These are phyloP conservation scores for Backusella westeae DNA, from an alignment of 192 early-diverging fungal genomes.

Conservation along the genomic window DNA sequence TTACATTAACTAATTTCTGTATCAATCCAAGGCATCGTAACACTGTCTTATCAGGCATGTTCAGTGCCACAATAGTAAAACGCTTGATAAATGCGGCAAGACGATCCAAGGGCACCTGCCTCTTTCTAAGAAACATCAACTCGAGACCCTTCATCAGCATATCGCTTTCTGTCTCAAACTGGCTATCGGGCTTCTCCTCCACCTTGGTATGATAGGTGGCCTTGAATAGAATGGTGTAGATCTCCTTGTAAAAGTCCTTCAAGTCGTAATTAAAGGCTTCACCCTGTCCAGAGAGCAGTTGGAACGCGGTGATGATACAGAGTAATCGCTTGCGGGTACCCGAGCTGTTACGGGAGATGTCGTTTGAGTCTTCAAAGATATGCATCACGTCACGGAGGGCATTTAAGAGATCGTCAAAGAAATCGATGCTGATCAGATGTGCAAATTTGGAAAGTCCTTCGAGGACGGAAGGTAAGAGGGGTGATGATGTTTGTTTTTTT, in stretches of 20 bases:
- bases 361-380: conserved; percentile 44
- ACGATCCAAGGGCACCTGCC: conserved; percentile 74
- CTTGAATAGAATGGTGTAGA: conserved; percentile 78
- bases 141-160: conserved; percentile 83
- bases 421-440: conserved; percentile 95
- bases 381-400: conserved; percentile 81
- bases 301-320: conserved; percentile 87
- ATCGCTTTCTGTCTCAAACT: conserved; percentile 70
- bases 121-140: conserved; percentile 79
- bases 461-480: conserved; percentile 69
- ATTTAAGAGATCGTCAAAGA: conserved; percentile 87
- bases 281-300: conserved; percentile 87
- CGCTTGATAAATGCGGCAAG: conserved; percentile 91
- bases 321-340: conserved; percentile 75
- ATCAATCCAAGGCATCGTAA: conserved; percentile 66
- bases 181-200: conserved; percentile 45
- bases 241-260: conserved; percentile 84
- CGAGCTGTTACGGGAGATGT: conserved; percentile 35
- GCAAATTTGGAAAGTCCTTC: conserved; percentile 86
- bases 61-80: conserved; percentile 63
- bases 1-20: conserved; percentile 59
- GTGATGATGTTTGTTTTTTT: conserved; percentile 76
- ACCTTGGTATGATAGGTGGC: conserved; percentile 64
- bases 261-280: conserved; percentile 92
- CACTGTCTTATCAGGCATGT: conserved; percentile 75